Evolutionary conservation across 768 basidiomycete genomes (phyloP).

Genomic region (Agaricus sinodeliciosus): DNA sequence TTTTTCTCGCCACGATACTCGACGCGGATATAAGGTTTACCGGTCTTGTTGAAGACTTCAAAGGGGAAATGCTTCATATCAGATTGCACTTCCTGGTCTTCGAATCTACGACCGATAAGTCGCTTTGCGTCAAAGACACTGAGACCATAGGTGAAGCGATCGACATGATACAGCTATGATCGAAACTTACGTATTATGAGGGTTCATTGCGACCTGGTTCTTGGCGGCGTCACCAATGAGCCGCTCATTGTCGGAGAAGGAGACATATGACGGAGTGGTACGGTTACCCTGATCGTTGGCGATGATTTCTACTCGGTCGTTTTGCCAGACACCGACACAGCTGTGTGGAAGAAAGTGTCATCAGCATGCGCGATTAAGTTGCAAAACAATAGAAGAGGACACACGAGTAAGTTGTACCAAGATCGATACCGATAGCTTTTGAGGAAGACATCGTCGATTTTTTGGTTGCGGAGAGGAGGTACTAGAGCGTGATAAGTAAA

Average conservation of each 20-base stretch:
- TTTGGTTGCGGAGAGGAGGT: conserved; percentile 12
- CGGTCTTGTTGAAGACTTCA: conserved; percentile 77
- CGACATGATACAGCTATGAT: not conserved
- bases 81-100: conserved; percentile 76
- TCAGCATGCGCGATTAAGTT: not conserved
- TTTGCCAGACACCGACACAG: conserved; percentile 99
- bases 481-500: conserved; percentile 17
- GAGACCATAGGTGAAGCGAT: conserved; percentile 10
- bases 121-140: conserved; percentile 98
- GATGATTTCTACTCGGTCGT: conserved; percentile 98
- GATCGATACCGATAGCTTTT: conserved; percentile 88
- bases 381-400: conserved; percentile 20
- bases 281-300: conserved; percentile 94
- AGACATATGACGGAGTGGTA: conserved; percentile 93
- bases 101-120: conserved; percentile 91
- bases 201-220: conserved; percentile 99
- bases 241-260: conserved; percentile 93
- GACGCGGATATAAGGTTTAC: conserved; percentile 86
- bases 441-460: conserved; percentile 40
- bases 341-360: conserved; percentile 32
- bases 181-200: conserved; percentile 68
- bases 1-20: conserved; percentile 92
- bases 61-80: conserved; percentile 94
- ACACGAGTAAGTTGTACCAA: conserved; percentile 90
- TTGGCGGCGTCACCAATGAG: conserved; percentile 99